phyloP scores from a whole-genome alignment of 352 stramenopile genomes.

The Phytopythium boreale region DNA sequence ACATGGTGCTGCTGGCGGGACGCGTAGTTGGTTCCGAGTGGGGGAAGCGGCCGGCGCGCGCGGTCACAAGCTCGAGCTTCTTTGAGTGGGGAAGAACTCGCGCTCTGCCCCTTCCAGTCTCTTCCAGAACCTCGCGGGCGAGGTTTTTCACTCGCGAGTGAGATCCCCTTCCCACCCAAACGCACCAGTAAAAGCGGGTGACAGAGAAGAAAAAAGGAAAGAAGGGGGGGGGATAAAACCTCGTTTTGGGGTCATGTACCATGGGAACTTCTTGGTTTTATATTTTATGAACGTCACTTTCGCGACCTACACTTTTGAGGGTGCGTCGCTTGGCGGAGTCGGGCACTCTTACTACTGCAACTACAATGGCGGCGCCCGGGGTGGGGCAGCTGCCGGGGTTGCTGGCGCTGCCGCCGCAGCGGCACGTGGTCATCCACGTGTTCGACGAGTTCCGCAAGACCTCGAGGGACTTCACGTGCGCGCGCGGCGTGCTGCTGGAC shows the following conservation, averaged over 20 bases:
- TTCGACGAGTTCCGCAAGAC: constrained; percentile 88
- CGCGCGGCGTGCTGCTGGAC: constrained; percentile 69
- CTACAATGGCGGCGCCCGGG: not conserved
- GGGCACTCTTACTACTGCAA: too few relatives aligned
- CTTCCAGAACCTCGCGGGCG: constrained; percentile 2
- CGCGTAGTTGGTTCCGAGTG: not conserved
- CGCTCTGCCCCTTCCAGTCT: constrained; percentile 3
- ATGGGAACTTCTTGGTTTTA: not conserved
- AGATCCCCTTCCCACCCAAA: constrained; percentile 1
- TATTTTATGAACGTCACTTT: not conserved
- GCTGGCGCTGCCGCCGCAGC: constrained; percentile 11
- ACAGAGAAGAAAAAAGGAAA: not conserved
- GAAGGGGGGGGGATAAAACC: not conserved
- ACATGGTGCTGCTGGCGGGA: constrained; percentile 36
- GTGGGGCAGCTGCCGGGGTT: not conserved
- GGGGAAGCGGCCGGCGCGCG: constrained; percentile 3
- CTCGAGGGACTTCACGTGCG: constrained; percentile 84
- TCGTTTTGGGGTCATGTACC: not conserved
- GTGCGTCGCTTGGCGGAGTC: not conserved
- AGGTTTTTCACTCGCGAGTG: constrained; percentile 2
- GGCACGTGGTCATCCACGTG: constrained; percentile 86
- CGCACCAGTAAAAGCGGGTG: not conserved
- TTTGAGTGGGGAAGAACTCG: constrained; percentile 7
- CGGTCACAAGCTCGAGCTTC: constrained; percentile 11
- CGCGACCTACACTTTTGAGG: not conserved